A percentile compares a stretch with the other conserved stretches of the same genome.
Evolutionary conservation across 2,329 filamentous ascomycete genomes (phyloP).

Genomic region (Plectosphaerella plurivora): DNA sequence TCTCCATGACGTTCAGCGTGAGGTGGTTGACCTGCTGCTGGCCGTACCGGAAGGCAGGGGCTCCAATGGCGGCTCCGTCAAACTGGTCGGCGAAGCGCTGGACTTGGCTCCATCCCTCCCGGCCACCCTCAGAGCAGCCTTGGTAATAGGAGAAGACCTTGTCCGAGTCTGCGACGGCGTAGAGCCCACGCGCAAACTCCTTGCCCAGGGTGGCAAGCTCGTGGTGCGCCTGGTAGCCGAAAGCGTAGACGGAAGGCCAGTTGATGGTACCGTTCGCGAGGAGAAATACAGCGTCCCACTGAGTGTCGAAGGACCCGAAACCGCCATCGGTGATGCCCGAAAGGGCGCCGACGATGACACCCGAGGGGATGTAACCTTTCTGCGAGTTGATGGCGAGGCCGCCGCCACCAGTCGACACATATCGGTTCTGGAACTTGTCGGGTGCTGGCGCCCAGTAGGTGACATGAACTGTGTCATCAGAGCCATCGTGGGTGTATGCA

Average conservation of each 20-base stretch:
- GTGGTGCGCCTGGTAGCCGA: constrained; percentile 30
- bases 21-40: constrained; percentile 42
- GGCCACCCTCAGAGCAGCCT: constrained; percentile 49
- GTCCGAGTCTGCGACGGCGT: constrained; percentile 19
- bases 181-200: constrained; percentile 35
- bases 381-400: constrained; percentile 38
- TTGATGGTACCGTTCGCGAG: constrained; percentile 32
- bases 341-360: constrained; percentile 41
- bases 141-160: constrained; percentile 45
- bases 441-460: constrained; percentile 38
- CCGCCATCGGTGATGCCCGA: constrained; percentile 45
- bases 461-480: constrained; percentile 26
- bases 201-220: constrained; percentile 36
- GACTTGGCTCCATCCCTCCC: constrained; percentile 43
- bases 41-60: constrained; percentile 40
- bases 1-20: constrained; percentile 30
- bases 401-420: constrained; percentile 39
- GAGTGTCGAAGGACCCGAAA: constrained; percentile 39
- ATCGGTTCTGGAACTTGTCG: constrained; percentile 37
- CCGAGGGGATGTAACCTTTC: constrained; percentile 25
- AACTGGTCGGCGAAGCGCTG: constrained; percentile 45
- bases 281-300: constrained; percentile 29
- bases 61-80: constrained; percentile 39
- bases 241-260: constrained; percentile 28
- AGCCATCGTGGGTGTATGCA: constrained; percentile 36